These are phyloP conservation scores for Naematelia aurantialba DNA, from an alignment of 768 basidiomycete genomes.

Conservation along the genomic window DNA sequence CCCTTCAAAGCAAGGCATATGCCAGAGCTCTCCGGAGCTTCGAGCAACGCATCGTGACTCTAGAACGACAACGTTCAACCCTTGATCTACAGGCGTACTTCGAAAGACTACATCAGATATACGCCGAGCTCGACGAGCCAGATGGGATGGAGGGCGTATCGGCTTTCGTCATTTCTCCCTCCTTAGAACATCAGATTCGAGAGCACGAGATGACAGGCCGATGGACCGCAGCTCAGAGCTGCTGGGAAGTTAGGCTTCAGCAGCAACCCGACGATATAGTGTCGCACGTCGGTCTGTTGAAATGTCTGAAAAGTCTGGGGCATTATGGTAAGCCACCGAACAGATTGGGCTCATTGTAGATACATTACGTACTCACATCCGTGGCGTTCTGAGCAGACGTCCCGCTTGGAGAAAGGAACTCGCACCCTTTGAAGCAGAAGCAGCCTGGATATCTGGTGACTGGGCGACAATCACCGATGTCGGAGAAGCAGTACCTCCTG, in stretches of 20 bases:
- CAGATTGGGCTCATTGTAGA: conserved; percentile 53
- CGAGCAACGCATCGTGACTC: conserved; percentile 70
- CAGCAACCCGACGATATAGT: conserved; percentile 82
- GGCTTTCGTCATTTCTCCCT: conserved; percentile 77
- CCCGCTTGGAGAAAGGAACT: conserved; percentile 76
- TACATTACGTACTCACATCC: conserved; percentile 88
- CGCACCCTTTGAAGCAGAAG: conserved; percentile 82
- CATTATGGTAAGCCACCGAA: conserved; percentile 73
- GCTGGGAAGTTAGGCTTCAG: conserved; percentile 94
- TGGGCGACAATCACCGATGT: conserved; percentile 76
- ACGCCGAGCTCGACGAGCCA: conserved; percentile 91
- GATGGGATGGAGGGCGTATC: conserved; percentile 99
- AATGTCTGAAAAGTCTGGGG: conserved; percentile 87
- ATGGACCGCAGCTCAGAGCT: conserved; percentile 98
- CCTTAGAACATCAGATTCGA: conserved; percentile 90
- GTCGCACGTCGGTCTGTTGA: conserved; percentile 80
- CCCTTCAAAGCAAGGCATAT: conserved; percentile 88
- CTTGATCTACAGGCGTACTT: conserved; percentile 66
- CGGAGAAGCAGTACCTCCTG: conserved; percentile 51
- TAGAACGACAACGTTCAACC: conserved; percentile 51
- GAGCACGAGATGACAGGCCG: conserved; percentile 94
- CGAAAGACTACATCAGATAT: conserved; percentile 91
- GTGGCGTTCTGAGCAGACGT: conserved; percentile 75
- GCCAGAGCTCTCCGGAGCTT: conserved; percentile 93
- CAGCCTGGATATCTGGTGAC: conserved; percentile 92